phyloP scores from a whole-genome alignment of 2,329 filamentous ascomycete genomes.

The Aureobasidium melanogenum region DNA sequence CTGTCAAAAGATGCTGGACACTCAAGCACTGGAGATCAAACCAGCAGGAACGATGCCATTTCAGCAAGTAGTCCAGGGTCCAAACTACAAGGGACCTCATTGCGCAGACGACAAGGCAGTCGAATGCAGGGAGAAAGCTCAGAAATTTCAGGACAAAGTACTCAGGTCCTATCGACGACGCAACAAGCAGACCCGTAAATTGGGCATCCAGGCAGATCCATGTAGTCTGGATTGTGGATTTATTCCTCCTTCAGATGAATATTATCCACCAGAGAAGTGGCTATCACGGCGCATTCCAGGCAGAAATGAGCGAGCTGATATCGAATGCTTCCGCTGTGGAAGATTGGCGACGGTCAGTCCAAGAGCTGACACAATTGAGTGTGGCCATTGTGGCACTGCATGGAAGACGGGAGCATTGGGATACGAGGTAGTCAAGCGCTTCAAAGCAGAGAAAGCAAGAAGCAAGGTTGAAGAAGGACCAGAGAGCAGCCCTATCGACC shows the following conservation, averaged over 20 bases:
- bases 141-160: background rate
- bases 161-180: slow-evolving; percentile 8
- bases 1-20: slow-evolving; percentile 23
- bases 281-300: slow-evolving; percentile 37
- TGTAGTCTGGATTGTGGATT: slow-evolving; percentile 25
- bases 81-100: slow-evolving; percentile 23
- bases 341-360: slow-evolving; percentile 16
- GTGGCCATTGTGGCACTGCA: slow-evolving; percentile 23
- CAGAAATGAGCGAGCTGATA: background rate
- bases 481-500: background rate
- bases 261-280: slow-evolving; percentile 20
- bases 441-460: background rate
- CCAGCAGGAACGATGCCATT: slow-evolving; percentile 36
- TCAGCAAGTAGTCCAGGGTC: slow-evolving; percentile 38
- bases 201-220: slow-evolving; percentile 18
- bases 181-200: slow-evolving; percentile 2
- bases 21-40: slow-evolving; percentile 25
- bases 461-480: background rate
- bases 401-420: slow-evolving; percentile 33
- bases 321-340: slow-evolving; percentile 32
- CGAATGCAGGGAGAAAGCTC: background rate
- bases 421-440: slow-evolving; percentile 22
- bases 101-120: background rate
- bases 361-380: slow-evolving; percentile 19
- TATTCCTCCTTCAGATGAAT: slow-evolving; percentile 23